Percentiles rank a stretch among this genome's conserved stretches.
Conservation (phyloP, 139 green algal species). For the Deuterostichococcus epilithicus region DNA sequence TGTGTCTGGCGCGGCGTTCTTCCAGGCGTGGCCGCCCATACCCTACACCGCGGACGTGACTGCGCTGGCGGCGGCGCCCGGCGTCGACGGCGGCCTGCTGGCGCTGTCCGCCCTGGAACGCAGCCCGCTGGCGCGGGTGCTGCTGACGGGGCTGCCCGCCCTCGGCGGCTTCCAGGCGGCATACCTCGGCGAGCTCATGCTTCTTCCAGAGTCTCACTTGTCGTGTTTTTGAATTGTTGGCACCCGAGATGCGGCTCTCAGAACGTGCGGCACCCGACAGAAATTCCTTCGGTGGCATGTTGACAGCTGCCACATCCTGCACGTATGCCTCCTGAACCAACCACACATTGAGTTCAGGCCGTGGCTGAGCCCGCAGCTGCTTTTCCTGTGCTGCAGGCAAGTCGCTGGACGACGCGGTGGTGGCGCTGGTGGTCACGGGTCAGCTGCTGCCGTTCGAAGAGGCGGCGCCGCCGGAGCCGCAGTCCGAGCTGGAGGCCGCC, state of each 20-base stretch:
- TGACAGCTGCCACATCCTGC: too few species aligned
- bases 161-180: slow-evolving; percentile 35
- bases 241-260: too few species aligned
- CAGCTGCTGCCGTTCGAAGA: slow-evolving; percentile 18
- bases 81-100: slow-evolving; percentile 38
- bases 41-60: slow-evolving; percentile 10
- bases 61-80: slow-evolving; percentile 36
- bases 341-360: too few species aligned
- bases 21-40: slow-evolving; percentile 18
- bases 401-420: background rate
- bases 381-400: slow-evolving; percentile 2
- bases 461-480: background rate
- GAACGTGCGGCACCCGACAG: too few species aligned
- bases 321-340: too few species aligned
- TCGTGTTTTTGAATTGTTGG: too few species aligned
- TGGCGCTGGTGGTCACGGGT: slow-evolving; percentile 11
- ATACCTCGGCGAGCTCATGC: slow-evolving; percentile 16
- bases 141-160: slow-evolving; percentile 31
- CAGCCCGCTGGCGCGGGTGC: slow-evolving; percentile 27
- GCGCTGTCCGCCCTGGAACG: slow-evolving; percentile 45
- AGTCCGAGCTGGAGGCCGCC: background rate
- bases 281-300: too few species aligned
- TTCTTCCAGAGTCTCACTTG: too few species aligned
- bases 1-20: slow-evolving; percentile 11
- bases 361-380: too few species aligned